Evolutionary conservation across 2,329 filamentous ascomycete genomes (phyloP).

Genomic region (Chalaropsis ovoidea): DNA sequence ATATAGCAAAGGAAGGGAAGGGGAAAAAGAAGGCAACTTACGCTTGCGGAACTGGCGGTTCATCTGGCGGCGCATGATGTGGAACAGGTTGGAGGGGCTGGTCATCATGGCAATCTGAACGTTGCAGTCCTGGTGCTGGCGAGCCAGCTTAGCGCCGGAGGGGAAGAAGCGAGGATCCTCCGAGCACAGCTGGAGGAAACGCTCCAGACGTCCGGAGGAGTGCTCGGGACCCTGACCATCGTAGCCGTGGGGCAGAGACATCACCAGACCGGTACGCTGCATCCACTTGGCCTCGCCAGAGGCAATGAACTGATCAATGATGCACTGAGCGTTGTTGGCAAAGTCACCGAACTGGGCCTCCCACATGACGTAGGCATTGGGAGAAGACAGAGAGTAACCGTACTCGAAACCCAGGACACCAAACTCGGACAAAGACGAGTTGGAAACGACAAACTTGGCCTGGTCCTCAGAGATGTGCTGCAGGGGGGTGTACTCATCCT

Average conservation of each 20-base stretch:
- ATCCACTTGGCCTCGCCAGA: constrained; percentile 98
- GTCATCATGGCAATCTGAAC: constrained; percentile 98
- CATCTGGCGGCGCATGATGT: constrained; percentile 92
- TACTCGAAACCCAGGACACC: constrained; percentile 91
- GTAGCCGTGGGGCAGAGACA: constrained; percentile 95
- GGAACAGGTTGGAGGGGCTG: constrained; percentile 91
- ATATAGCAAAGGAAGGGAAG: constrained; percentile 3
- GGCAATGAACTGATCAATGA: constrained; percentile 97
- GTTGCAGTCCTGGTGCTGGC: constrained; percentile 99
- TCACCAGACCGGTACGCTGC: constrained; percentile 89
- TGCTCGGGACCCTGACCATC: constrained; percentile 98
- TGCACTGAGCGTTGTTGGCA: constrained; percentile 97
- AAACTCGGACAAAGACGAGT: constrained; percentile 71
- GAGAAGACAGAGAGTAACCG: constrained; percentile 92
- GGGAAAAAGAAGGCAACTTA: constrained; percentile 41
- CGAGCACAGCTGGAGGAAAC: constrained; percentile 93
- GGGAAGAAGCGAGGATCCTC: constrained; percentile 95
- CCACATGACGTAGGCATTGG: constrained; percentile 97
- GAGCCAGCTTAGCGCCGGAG: constrained; percentile 73
- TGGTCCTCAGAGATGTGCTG: constrained; percentile 84
- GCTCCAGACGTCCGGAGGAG: constrained; percentile 92
- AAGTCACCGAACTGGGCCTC: constrained; percentile 99
- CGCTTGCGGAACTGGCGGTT: constrained; percentile 98
- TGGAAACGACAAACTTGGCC: constrained; percentile 90
- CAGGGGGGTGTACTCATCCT: constrained; percentile 84